Conservation (phyloP, 306 rosid genomes). For the Gillenia trifoliata region DNA sequence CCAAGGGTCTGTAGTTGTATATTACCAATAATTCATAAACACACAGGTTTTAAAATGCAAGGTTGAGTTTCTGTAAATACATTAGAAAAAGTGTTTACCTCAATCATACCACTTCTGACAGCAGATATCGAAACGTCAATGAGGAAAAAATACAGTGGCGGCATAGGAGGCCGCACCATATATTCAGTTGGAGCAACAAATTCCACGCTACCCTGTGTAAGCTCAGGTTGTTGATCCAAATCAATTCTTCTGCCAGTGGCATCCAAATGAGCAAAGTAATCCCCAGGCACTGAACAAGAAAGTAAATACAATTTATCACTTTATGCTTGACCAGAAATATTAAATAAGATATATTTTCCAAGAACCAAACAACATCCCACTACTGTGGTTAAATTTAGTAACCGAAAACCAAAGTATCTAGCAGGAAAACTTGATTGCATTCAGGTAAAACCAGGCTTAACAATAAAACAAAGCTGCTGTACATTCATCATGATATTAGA, state of each 20-base stretch:
- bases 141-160: conserved; percentile 94
- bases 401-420: not conserved
- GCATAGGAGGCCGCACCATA: conserved; percentile 99
- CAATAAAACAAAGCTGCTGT: not conserved
- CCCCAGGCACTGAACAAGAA: conserved; percentile 74
- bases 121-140: conserved; percentile 91
- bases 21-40: not conserved
- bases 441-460: not conserved
- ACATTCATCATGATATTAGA: not conserved
- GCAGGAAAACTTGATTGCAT: not conserved
- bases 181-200: conserved; percentile 99
- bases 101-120: conserved; percentile 98
- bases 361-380: conserved; percentile 14
- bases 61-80: not conserved
- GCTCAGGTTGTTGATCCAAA: conserved; percentile 90
- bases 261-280: conserved; percentile 88
- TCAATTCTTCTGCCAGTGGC: conserved; percentile 88
- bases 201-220: conserved; percentile 82
- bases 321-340: conserved; percentile 1
- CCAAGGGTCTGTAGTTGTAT: not conserved
- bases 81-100: conserved; percentile 43
- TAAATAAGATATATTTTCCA: conserved; percentile 1
- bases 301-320: conserved; percentile 11
- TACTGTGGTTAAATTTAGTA: not conserved
- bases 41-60: not conserved